phyloP scores from a whole-genome alignment of 1,284 basidiomycete species.

The Trichosporon inkin region DNA sequence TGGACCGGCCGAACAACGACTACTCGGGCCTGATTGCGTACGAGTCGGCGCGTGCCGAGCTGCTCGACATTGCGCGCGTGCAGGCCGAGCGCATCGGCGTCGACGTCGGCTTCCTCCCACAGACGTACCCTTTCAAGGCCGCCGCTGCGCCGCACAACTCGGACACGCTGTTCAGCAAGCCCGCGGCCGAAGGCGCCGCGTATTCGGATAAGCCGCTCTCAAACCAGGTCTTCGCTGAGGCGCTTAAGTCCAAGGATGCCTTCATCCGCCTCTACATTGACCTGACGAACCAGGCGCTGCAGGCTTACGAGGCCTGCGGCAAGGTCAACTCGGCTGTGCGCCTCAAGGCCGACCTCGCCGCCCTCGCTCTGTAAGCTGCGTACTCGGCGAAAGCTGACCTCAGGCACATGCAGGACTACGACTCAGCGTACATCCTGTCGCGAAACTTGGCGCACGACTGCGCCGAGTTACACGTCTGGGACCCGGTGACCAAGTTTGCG shows the following conservation, averaged over 20 bases:
- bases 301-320: slow-evolving; percentile 72
- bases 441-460: slow-evolving; percentile 37
- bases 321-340: slow-evolving; percentile 78
- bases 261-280: slow-evolving; percentile 72
- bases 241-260: slow-evolving; percentile 57
- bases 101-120: slow-evolving; percentile 36
- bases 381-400: neutral
- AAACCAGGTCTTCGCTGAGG: slow-evolving; percentile 61
- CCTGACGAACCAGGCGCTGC: slow-evolving; percentile 73
- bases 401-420: slow-evolving; percentile 31
- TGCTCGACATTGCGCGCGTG: slow-evolving; percentile 46
- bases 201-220: slow-evolving; percentile 53
- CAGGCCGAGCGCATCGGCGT: slow-evolving; percentile 48
- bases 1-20: slow-evolving; percentile 50
- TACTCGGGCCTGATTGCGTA: slow-evolving; percentile 57
- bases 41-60: slow-evolving; percentile 44
- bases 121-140: slow-evolving; percentile 38
- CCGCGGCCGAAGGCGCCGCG: neutral
- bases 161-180: neutral
- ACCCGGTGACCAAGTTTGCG: slow-evolving; percentile 35
- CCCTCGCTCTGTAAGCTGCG: slow-evolving; percentile 69
- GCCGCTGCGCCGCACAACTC: slow-evolving; percentile 13
- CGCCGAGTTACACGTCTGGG: slow-evolving; percentile 39
- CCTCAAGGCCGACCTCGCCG: slow-evolving; percentile 76
- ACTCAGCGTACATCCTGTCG: slow-evolving; percentile 34